Base-by-base conservation (phyloP, 2,329 filamentous ascomycete species). In the Ambrosiella cleistominuta region DNA sequence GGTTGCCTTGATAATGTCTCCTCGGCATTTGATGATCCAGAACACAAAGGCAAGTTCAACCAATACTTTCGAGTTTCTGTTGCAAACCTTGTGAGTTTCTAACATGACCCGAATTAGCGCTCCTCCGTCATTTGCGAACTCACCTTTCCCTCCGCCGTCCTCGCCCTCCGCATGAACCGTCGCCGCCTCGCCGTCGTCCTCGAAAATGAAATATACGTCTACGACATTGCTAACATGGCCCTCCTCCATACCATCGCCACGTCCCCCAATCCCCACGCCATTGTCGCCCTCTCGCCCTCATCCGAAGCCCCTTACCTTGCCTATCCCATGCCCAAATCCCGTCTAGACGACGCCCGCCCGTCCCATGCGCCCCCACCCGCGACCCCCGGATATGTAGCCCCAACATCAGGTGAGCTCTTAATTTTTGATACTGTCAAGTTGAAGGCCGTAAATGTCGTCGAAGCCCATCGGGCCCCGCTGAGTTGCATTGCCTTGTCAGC, bases 211-310 rank as follows among this genome's bases (percentile, higher is more conserved):
- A 95, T 97, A 62, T 98, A 97, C 71, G 79, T 98, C 54, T 98
- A 98, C 73, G 93, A 98, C 69, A 97, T 98, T 63, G 89, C 90
- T 71, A 97, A 96, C 68, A 97, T 98, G 91, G 91, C 86, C 66
- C 80, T 97, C 60, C 76, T 97, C 45, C 86, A 89, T 69, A 95
- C 88, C 5, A 95, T 97, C 63, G 82, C 89, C 60, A 97, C 91
- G 5, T 96, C 91, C 2, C 88, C 93, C 6, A 98, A 98, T 66
- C 88, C 90, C 0, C 83, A 82, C 62, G 89, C 88, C 39, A 93
- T 97, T 61, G 95, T 89, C 70, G 87, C 90, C 3, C 78, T 98
- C 4, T 95, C 91, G 1, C 88, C 93, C 1, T 95, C 89, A 1
- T 95, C 90, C 4, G 91, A 97, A 61, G 89, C 93, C 69, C 97